These are phyloP conservation scores for Boechera retrofracta DNA, from an alignment of 345 rosid species.

Conservation along the genomic window DNA sequence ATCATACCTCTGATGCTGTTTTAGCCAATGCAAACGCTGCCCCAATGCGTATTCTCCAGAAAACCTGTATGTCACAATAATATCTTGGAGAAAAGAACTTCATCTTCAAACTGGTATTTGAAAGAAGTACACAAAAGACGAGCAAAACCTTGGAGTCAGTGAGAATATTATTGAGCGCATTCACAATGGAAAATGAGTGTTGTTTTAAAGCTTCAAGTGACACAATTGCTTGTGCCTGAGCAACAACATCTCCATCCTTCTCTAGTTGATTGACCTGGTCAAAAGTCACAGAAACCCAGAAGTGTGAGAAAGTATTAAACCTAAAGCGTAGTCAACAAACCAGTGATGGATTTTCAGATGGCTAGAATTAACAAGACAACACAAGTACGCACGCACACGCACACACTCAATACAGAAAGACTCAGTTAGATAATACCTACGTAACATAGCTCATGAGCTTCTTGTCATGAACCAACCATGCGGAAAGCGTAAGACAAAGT, in stretches of 20 bases:
- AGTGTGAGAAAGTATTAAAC: not conserved
- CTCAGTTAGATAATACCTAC: constrained; percentile 22
- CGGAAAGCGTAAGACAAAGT: constrained; percentile 27
- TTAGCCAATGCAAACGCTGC: constrained; percentile 96
- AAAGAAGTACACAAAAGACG: constrained; percentile 31
- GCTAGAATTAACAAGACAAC: constrained; percentile 15
- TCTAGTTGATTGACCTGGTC: constrained; percentile 88
- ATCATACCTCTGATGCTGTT: constrained; percentile 83
- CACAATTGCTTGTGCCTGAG: constrained; percentile 87
- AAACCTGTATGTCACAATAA: constrained; percentile 62
- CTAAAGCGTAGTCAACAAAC: constrained; percentile 21
- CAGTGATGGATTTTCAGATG: constrained; percentile 23
- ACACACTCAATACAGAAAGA: not conserved
- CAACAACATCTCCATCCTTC: constrained; percentile 97
- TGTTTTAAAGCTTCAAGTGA: constrained; percentile 78
- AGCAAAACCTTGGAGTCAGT: constrained; percentile 74
- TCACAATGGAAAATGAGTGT: constrained; percentile 74
- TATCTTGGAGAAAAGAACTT: constrained; percentile 14
- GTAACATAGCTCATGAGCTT: constrained; percentile 24
- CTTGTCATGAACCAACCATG: constrained; percentile 34
- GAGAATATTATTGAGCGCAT: constrained; percentile 79
- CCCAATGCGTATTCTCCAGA: constrained; percentile 95
- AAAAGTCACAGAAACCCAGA: constrained; percentile 36
- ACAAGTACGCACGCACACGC: not conserved
- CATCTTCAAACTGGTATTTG: constrained; percentile 30